Conservation (phyloP, 2,329 filamentous ascomycete species). For the Curvularia spicifera region DNA sequence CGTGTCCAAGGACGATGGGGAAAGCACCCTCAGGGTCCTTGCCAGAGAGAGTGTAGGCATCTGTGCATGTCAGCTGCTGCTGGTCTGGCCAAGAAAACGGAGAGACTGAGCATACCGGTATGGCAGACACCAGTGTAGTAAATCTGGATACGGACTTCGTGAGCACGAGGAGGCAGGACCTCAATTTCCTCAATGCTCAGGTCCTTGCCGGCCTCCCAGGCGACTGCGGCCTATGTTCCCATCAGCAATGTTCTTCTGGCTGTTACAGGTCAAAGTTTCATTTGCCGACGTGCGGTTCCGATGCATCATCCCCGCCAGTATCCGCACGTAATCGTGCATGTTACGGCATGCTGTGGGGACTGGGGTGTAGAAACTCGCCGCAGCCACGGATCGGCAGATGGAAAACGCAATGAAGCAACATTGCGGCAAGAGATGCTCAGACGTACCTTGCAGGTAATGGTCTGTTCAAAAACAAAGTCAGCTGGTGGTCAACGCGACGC, state of each 20-base stretch:
- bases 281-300: constrained; percentile 1
- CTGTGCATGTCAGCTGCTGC: constrained; percentile 21
- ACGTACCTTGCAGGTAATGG: constrained; percentile 92
- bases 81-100: not conserved
- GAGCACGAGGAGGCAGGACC: constrained; percentile 83
- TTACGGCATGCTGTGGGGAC: constrained; percentile 31
- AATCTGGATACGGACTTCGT: constrained; percentile 96
- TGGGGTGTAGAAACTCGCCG: constrained; percentile 35
- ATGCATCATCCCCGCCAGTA: constrained; percentile 9
- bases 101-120: constrained; percentile 68
- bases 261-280: not conserved
- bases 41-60: constrained; percentile 71
- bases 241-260: constrained; percentile 25
- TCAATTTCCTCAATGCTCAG: constrained; percentile 91
- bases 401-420: constrained; percentile 13
- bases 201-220: constrained; percentile 94
- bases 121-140: constrained; percentile 99
- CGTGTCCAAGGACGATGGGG: constrained; percentile 53
- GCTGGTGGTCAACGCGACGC: constrained; percentile 7
- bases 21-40: constrained; percentile 86
- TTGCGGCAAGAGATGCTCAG: constrained; percentile 55
- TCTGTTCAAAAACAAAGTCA: constrained; percentile 59
- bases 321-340: constrained; percentile 11
- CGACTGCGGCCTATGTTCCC: constrained; percentile 76
- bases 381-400: not conserved